Conservation (phyloP, 306 rosid genomes). For the barrel medic (Medicago truncatula) region MtrunA17r5.0-ANR NC_053044.1:30138501-30139000, state of each 20-base stretch:
- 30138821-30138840: background rate
- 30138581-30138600: background rate
- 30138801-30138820: background rate
- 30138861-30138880: constrained; percentile 7
- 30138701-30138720: constrained; percentile 7
- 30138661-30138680: background rate
- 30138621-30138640: background rate
- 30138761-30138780: background rate
- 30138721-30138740: constrained; percentile 1
- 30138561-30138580: too few species aligned
- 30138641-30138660: background rate
- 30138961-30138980: background rate
- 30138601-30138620: constrained; percentile 8
- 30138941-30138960: background rate
- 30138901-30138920: constrained; percentile 23
- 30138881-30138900: constrained; percentile 56
- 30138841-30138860: too few species aligned
- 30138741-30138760: constrained; percentile 27
- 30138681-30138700: constrained; percentile 2
- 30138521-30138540: too few species aligned
- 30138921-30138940: background rate
- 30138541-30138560: too few species aligned
- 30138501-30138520: too few species aligned
- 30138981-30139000: background rate
- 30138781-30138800: background rate